These are phyloP conservation scores for Geotrichum phurueaensis DNA, from an alignment of 1,139 yeast species.

Conservation along the genomic window DNA sequence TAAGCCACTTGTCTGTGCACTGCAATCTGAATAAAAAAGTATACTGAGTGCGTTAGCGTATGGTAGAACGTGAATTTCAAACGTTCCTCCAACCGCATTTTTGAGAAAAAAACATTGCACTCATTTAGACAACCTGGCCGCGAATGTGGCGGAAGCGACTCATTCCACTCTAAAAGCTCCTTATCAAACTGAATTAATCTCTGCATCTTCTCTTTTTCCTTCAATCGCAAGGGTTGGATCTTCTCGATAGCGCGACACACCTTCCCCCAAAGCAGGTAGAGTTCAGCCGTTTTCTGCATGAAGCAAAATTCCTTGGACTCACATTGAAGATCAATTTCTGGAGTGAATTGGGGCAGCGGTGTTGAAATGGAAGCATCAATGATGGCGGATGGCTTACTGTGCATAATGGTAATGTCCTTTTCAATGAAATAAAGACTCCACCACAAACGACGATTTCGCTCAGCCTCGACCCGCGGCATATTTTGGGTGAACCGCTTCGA, in stretches of 20 bases:
- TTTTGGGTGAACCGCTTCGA: constrained; percentile 46
- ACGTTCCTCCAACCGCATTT: background rate
- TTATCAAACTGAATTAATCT: constrained; percentile 30
- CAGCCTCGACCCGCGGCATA: constrained; percentile 38
- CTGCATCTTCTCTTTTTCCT: constrained; percentile 27
- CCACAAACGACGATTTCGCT: constrained; percentile 45
- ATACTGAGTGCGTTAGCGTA: background rate
- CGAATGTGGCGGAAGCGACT: constrained; percentile 4
- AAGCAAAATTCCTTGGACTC: constrained; percentile 11
- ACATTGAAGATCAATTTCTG: constrained; percentile 16
- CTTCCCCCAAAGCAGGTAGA: constrained; percentile 24
- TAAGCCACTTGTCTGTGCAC: constrained; percentile 31
- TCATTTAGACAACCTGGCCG: background rate
- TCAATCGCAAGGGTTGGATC: constrained; percentile 26
- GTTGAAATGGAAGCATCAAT: constrained; percentile 42
- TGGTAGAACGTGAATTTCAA: background rate
- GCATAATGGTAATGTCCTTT: constrained; percentile 48
- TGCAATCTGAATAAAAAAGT: constrained; percentile 5
- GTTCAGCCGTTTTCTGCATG: constrained; percentile 17
- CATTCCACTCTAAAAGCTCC: constrained; percentile 31
- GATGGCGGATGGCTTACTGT: constrained; percentile 57
- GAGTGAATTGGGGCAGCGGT: constrained; percentile 19
- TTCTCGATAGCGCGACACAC: constrained; percentile 31
- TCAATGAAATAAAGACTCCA: constrained; percentile 53
- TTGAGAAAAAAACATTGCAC: background rate